A percentile compares a stretch with the other conserved stretches of the same genome.
Evolutionary conservation across 768 basidiomycete species (phyloP).

Genomic region (Sporobolomyces roseus): DNA sequence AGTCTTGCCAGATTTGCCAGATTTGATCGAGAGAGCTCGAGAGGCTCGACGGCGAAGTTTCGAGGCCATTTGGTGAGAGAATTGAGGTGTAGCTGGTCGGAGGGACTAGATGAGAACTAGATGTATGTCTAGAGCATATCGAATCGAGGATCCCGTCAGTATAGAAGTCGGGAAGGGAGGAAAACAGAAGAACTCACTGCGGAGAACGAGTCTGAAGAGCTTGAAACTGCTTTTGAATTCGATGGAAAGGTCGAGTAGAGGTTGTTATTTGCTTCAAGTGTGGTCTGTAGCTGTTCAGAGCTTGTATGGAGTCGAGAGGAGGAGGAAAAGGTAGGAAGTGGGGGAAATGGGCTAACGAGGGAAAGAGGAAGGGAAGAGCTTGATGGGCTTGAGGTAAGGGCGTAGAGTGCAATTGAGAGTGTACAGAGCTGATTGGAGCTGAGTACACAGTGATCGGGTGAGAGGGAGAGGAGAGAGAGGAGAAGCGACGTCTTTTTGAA

Average conservation of each 20-base stretch:
- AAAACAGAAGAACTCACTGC: too few species aligned
- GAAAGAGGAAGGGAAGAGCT: not conserved
- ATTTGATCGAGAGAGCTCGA: slow-evolving; percentile 17
- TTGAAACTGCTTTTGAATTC: too few species aligned
- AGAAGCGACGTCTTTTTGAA: not conserved
- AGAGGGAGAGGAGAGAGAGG: not conserved
- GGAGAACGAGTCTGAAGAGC: too few species aligned
- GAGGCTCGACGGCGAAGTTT: slow-evolving; percentile 14
- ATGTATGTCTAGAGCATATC: too few species aligned
- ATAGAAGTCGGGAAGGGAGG: not conserved
- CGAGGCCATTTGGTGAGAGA: slow-evolving; percentile 11
- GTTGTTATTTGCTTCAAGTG: too few species aligned
- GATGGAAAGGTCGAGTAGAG: too few species aligned
- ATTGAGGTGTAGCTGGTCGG: too few species aligned
- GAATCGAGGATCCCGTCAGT: not conserved
- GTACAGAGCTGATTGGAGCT: too few species aligned
- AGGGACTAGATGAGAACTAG: not conserved
- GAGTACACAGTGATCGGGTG: too few species aligned
- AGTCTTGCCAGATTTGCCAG: slow-evolving; percentile 16
- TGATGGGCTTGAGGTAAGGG: not conserved
- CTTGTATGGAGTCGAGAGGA: not conserved
- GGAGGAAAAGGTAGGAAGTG: not conserved
- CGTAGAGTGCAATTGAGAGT: too few species aligned
- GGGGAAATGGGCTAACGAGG: not conserved
- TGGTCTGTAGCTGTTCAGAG: not conserved